Base-by-base conservation (phyloP, 2,329 filamentous ascomycete genomes). In the Cladosporium sp. region DNA sequence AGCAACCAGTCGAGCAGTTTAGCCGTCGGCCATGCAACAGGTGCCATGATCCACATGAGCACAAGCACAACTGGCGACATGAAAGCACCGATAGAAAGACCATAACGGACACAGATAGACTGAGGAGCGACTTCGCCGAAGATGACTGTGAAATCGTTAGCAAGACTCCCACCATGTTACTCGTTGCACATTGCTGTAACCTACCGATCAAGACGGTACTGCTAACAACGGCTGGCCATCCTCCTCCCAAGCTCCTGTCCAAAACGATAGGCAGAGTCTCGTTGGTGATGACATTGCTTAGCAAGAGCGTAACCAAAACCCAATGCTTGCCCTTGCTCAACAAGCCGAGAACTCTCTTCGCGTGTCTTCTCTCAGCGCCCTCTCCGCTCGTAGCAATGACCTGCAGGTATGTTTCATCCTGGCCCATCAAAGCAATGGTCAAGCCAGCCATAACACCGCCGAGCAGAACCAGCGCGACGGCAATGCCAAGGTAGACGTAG, bases 221-320 rank as follows among this genome's bases (percentile, higher is more conserved):
- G 73, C 93, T 93, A 62, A 98, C 85, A 26, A 98, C 92, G 67
- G 95, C 95, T 67, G 94, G 93, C 83, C 96, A 93, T 69, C 95
- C 95, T 70, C 95, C 95, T 33, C 95, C 95, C 21, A 99, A 86
- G 65, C 93, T 97, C 65, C 95, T 86, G 79, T 99, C 95, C 61
- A 99, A 86, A 12, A 99, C 92, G 68, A 99, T 97, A 31, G 95
- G 95, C 16, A 97, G 83, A 2, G 94, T 96, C 80, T 98, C 95
- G 78, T 99, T 98, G 70, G 96, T 96, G 73, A 99, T 96, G 75
- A 99, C 95, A 78, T 99, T 99, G 78, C 93, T 93, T 65, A 99
- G 83, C 8, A 99, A 85, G 29, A 99, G 82, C 2, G 95, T 98
- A 63, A 99, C 95, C 65, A 99, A 83, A 23, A 99, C 94, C 95